phyloP scores from a whole-genome alignment of 2,329 filamentous ascomycete genomes.

The Aspergillaceae sp. region DNA sequence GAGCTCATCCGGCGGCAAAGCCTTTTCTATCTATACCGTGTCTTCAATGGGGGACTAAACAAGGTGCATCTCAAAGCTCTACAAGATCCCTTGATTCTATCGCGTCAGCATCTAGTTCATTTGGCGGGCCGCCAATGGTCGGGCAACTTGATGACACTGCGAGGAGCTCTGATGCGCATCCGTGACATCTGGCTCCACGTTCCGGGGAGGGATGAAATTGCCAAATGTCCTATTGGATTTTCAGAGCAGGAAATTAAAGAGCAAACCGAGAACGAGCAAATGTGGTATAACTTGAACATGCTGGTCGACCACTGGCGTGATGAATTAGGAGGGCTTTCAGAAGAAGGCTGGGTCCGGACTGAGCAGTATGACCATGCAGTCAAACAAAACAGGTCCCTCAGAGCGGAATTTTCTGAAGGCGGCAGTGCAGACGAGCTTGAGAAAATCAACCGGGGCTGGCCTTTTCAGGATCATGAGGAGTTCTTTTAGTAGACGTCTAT shows the following conservation, averaged over 20 bases:
- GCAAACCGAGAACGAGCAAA: conserved; percentile 4
- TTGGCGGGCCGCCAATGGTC: conserved; percentile 14
- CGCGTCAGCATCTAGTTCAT: conserved; percentile 15
- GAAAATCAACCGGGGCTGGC: conserved; percentile 8
- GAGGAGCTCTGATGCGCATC: conserved; percentile 13
- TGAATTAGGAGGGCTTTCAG: conserved; percentile 5
- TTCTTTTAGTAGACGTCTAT: too few species aligned
- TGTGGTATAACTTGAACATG: conserved; percentile 5
- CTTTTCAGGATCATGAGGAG: conserved; percentile 8
- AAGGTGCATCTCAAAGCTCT: conserved; percentile 15
- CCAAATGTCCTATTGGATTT: conserved; percentile 4
- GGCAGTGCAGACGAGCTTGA: conserved; percentile 5
- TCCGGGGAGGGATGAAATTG: conserved; percentile 1
- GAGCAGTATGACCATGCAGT: conserved; percentile 7
- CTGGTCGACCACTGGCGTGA: conserved; percentile 5
- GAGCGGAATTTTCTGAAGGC: conserved; percentile 3
- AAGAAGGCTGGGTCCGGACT: conserved; percentile 10
- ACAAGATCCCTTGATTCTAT: conserved; percentile 8
- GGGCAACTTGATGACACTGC: conserved; percentile 15
- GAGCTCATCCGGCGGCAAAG: conserved; percentile 10
- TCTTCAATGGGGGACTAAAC: conserved; percentile 16
- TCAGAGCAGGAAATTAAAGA: background rate
- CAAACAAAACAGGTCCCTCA: conserved; percentile 4
- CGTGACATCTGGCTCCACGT: conserved; percentile 5
- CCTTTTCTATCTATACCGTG: conserved; percentile 13